Evolutionary conservation across 2,329 filamentous ascomycete species (phyloP).

Genomic region (Saccharata proteae): DNA sequence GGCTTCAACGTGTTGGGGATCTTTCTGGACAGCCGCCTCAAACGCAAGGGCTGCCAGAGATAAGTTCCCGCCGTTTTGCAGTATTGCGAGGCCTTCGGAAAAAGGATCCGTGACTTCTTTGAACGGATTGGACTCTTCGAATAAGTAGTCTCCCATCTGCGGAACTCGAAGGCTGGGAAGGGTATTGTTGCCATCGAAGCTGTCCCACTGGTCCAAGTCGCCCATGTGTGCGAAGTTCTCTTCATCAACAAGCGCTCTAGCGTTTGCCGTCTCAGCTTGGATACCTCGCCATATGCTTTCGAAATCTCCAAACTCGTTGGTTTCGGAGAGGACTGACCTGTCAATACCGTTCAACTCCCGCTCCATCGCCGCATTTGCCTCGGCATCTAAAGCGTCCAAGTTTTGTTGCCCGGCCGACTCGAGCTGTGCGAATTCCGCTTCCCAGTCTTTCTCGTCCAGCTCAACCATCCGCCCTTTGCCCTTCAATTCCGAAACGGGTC

Average conservation of each 20-base stretch:
- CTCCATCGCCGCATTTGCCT: conserved; percentile 67
- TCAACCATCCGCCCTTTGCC: conserved; percentile 76
- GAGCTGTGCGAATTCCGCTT: conserved; percentile 87
- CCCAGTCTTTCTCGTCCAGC: conserved; percentile 87
- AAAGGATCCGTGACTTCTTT: conserved; percentile 71
- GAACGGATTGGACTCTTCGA: conserved; percentile 91
- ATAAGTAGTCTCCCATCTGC: conserved; percentile 78
- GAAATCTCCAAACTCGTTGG: conserved; percentile 71
- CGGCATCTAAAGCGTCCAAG: conserved; percentile 39
- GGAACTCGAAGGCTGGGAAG: conserved; percentile 61
- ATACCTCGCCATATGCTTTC: conserved; percentile 81
- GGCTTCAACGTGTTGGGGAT: conserved; percentile 75
- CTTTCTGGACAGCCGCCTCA: conserved; percentile 86
- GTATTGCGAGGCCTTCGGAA: conserved; percentile 83
- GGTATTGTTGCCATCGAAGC: conserved; percentile 58
- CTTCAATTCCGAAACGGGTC: conserved; percentile 50
- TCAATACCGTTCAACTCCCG: conserved; percentile 82
- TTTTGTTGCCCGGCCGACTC: conserved; percentile 51
- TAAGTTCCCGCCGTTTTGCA: conserved; percentile 86
- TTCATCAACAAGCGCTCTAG: conserved; percentile 56
- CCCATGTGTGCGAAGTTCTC: conserved; percentile 55
- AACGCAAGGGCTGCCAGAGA: conserved; percentile 89
- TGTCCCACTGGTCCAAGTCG: conserved; percentile 70
- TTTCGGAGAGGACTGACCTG: conserved; percentile 64
- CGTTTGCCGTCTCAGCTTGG: conserved; percentile 59